phyloP scores from a whole-genome alignment of 2,329 filamentous ascomycete genomes.

The Cladorrhinum sp. region DNA sequence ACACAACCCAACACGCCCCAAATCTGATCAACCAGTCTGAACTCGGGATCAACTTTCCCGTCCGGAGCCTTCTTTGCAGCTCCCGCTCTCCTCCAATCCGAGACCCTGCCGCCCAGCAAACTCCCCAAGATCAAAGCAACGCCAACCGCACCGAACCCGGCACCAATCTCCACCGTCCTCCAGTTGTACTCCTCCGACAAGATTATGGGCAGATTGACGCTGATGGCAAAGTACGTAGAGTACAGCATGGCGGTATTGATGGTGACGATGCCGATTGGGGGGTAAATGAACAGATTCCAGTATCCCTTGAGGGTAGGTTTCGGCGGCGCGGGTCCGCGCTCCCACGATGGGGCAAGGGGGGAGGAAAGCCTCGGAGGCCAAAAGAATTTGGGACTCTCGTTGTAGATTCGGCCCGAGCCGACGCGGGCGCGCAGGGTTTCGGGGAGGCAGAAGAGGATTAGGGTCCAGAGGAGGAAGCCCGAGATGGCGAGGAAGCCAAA shows the following conservation, averaged over 20 bases:
- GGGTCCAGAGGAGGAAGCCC: conserved; percentile 9
- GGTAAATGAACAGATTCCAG: conserved; percentile 16
- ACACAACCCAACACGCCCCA: conserved; percentile 17
- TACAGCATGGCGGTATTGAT: conserved; percentile 20
- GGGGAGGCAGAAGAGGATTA: conserved; percentile 11
- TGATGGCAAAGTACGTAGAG: conserved; percentile 20
- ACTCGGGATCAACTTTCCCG: conserved; percentile 19
- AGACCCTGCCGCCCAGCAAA: conserved; percentile 15
- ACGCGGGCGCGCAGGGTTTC: conserved; percentile 18
- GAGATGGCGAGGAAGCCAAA: conserved; percentile 20
- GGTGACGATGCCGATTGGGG: conserved; percentile 17
- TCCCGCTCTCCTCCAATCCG: conserved; percentile 17
- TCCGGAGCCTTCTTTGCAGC: background rate
- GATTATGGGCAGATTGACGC: conserved; percentile 13
- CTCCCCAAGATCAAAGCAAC: conserved; percentile 17
- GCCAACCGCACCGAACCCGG: conserved; percentile 16
- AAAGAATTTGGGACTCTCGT: conserved; percentile 3
- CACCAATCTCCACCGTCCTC: conserved; percentile 16
- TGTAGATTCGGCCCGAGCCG: conserved; percentile 12
- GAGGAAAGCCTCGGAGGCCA: conserved; percentile 17
- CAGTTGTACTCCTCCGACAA: conserved; percentile 13
- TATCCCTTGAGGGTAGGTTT: conserved; percentile 14
- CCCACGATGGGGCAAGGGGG: conserved; percentile 10
- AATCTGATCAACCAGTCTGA: conserved; percentile 17
- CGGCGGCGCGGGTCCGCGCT: conserved; percentile 12